phyloP scores from a whole-genome alignment of 257 asterid genomes.

The Primulina eburnea region DNA sequence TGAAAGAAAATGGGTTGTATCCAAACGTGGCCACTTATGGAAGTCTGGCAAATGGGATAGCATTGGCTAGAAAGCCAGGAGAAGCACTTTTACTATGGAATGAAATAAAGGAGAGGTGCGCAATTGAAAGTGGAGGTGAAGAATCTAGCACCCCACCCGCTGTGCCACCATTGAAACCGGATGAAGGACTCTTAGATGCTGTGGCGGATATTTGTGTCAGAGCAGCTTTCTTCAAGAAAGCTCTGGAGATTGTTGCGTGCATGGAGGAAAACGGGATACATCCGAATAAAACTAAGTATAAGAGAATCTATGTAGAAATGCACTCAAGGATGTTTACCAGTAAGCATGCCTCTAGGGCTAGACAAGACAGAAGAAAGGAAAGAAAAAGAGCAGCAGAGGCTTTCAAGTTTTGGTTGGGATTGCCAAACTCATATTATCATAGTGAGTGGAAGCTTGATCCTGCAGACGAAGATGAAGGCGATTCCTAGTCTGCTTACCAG shows the following conservation, averaged over 20 bases:
- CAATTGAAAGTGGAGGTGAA: slow-evolving; percentile 33
- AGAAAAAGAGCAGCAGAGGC: slow-evolving; percentile 98
- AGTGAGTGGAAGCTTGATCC: slow-evolving; percentile 82
- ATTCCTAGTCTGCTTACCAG: slow-evolving; percentile 21
- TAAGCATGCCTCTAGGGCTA: slow-evolving; percentile 94
- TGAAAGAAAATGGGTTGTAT: slow-evolving; percentile 64
- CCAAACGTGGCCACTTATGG: slow-evolving; percentile 90
- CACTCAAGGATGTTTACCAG: slow-evolving; percentile 98
- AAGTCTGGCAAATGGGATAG: slow-evolving; percentile 82
- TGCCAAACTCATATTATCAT: slow-evolving; percentile 84
- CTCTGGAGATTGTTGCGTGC: slow-evolving; percentile 89
- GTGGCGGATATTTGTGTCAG: slow-evolving; percentile 90
- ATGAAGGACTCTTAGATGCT: slow-evolving; percentile 83
- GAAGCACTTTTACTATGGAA: slow-evolving; percentile 94
- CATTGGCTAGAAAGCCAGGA: slow-evolving; percentile 88
- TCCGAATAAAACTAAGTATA: slow-evolving; percentile 86
- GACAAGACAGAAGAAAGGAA: slow-evolving; percentile 80
- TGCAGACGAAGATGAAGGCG: slow-evolving; percentile 42
- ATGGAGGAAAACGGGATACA: slow-evolving; percentile 85
- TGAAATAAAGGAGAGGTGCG: slow-evolving; percentile 81
- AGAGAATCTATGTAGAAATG: slow-evolving; percentile 93
- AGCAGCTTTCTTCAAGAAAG: slow-evolving; percentile 90
- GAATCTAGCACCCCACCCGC: slow-evolving; percentile 29
- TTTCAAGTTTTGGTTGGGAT: slow-evolving; percentile 95
- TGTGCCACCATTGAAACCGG: slow-evolving; percentile 63